Percentiles rank a stretch among this genome's conserved stretches.
Conservation (phyloP, 1,139 yeast species). For the Zygosaccharomyces pseudobailii region DNA sequence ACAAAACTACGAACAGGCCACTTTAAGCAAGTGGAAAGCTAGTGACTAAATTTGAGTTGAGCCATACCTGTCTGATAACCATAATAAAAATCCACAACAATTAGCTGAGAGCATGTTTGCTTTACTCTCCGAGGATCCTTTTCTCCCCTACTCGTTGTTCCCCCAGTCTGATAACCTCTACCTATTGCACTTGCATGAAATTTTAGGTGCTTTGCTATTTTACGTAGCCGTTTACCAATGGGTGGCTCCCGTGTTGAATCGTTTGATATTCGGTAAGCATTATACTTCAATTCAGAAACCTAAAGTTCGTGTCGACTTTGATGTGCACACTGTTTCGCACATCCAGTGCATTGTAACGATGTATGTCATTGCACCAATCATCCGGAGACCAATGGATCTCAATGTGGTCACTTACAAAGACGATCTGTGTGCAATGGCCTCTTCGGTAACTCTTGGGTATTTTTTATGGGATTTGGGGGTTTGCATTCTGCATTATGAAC, state of each 20-base stretch:
- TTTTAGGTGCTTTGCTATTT: conserved; percentile 41
- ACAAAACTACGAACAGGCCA: neutral
- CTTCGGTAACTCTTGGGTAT: conserved; percentile 73
- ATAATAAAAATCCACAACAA: neutral
- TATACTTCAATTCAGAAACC: conserved; percentile 44
- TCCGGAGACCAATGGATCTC: conserved; percentile 22
- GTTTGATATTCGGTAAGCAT: conserved; percentile 41
- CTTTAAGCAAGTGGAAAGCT: neutral
- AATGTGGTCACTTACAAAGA: conserved; percentile 44
- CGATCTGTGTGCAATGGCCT: conserved; percentile 70
- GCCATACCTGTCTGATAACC: neutral
- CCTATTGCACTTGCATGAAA: conserved; percentile 47
- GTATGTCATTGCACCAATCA: conserved; percentile 32
- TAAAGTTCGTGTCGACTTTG: conserved; percentile 60
- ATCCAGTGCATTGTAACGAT: conserved; percentile 66
- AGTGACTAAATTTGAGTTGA: neutral
- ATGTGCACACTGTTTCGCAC: conserved; percentile 85
- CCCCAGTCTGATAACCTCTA: conserved; percentile 30
- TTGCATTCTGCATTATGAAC: conserved; percentile 52
- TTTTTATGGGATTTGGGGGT: conserved; percentile 83
- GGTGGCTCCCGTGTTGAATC: conserved; percentile 44
- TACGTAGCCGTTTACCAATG: conserved; percentile 42
- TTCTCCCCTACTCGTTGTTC: conserved; percentile 28
- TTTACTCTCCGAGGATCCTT: conserved; percentile 23
- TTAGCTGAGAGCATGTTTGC: neutral